Conservation (phyloP, 768 basidiomycete genomes). For the Dentipellis fragilis region DNA sequence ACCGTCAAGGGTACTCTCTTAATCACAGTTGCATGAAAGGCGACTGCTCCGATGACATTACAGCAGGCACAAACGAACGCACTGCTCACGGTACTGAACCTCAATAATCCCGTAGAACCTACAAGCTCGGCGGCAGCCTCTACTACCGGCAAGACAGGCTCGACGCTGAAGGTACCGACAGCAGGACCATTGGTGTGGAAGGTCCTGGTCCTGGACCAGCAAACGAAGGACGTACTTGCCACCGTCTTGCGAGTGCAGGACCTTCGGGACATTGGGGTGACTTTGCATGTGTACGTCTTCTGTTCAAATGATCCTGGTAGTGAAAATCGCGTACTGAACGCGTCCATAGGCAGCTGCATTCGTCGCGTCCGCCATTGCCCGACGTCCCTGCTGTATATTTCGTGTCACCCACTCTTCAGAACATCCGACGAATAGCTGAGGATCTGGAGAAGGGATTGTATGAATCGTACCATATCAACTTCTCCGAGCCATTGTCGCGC, state of each 20-base stretch:
- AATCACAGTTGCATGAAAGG: conserved; percentile 8
- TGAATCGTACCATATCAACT: conserved; percentile 90
- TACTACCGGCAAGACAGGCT: conserved; percentile 25
- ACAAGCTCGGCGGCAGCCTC: conserved; percentile 16
- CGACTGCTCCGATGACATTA: conserved; percentile 48
- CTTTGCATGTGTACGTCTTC: conserved; percentile 83
- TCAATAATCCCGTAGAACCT: conserved; percentile 55
- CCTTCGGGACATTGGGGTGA: conserved; percentile 92
- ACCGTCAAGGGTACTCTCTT: neutral
- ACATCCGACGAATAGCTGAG: conserved; percentile 85
- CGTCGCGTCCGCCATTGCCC: conserved; percentile 75
- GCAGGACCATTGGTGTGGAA: conserved; percentile 88
- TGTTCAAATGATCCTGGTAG: no score
- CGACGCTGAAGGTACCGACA: conserved; percentile 40
- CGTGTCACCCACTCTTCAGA: conserved; percentile 79
- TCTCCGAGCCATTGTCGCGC: conserved; percentile 85
- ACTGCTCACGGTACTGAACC: conserved; percentile 76
- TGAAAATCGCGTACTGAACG: neutral
- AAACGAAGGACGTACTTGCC: conserved; percentile 92
- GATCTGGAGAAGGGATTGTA: conserved; percentile 87
- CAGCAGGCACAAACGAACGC: conserved; percentile 86
- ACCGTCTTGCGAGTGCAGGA: conserved; percentile 95
- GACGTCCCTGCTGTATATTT: conserved; percentile 98
- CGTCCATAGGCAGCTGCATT: conserved; percentile 71
- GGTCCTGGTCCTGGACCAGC: conserved; percentile 87